Base-by-base conservation (phyloP, 2,329 filamentous ascomycete species). In the Cladosporium cucumerinum region DNA sequence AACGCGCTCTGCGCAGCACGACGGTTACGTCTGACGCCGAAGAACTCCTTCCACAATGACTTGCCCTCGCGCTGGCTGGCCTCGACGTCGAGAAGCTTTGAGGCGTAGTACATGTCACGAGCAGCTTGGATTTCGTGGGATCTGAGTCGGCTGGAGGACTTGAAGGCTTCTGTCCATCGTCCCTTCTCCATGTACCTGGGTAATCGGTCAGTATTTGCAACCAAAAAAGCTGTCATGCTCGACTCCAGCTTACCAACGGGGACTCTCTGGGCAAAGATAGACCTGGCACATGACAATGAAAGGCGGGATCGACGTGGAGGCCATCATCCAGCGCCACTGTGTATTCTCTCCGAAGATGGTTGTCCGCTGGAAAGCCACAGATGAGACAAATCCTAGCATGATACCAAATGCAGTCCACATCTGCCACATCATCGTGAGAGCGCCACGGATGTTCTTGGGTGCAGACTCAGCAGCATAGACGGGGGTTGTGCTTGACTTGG, bases 341-440 rank as follows among this genome's bases (percentile, higher is more conserved):
- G 65, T 67, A 21, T 72, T 67, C 8, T 48, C 66, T n/a, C 68
- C 66, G 21, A 71, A 60, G 10, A 74, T 67, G 30, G 70, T 67
- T 18, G 69, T 67, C 34, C 68, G 62, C 30, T 78, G 68, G 51
- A 81, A 78, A 1, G 71, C 76, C 6, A 81, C 73, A 57, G 76
- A 79, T 7, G 78, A 77, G 14, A 77, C 72, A 23, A 73, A 77
- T 5, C 80, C 80, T 0, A 82, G 72, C 70, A 82, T 79, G 68
- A 82, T 82, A 2, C 80, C 80, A 59, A 81, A 76, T 0, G 75
- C 74, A 1, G 75, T 77, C 74, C 74, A 74, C 32, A 81, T 75
- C 59, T 82, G 79, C 79, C 79, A 82, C 36, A 73, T 74, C 79
- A 81, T 82, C 26, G 80, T 80, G 0, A 82, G 70, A 14, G 78